Conservation (phyloP, 176 grass and related monocot genomes). For the Alloteropsis semialata region DNA sequence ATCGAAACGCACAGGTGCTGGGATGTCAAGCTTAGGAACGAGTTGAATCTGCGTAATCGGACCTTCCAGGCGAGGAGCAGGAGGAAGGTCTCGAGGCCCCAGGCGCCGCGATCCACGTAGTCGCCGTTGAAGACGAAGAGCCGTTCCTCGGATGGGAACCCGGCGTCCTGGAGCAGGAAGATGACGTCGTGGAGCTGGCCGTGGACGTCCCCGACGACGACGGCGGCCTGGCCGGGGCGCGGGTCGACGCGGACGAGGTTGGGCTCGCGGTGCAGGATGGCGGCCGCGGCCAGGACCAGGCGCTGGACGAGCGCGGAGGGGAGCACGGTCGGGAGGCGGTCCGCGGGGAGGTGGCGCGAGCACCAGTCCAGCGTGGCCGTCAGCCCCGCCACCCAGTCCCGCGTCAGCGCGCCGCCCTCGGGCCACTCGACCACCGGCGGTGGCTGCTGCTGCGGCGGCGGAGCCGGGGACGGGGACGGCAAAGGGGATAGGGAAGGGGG, state of each 20-base stretch:
- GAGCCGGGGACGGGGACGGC: neutral
- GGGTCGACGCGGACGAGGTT: conserved; percentile 72
- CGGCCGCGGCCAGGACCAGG: conserved; percentile 66
- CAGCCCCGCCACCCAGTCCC: conserved; percentile 60
- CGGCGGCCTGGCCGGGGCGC: conserved; percentile 43
- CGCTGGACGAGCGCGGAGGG: conserved; percentile 54
- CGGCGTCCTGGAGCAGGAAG: conserved; percentile 82
- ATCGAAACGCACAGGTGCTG: neutral
- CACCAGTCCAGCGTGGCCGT: conserved; percentile 65
- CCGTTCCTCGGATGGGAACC: conserved; percentile 74
- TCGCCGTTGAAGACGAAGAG: conserved; percentile 97
- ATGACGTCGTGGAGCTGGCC: conserved; percentile 97
- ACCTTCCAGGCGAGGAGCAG: conserved; percentile 97
- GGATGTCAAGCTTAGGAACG: neutral
- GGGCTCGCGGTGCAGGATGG: conserved; percentile 82
- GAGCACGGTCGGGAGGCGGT: conserved; percentile 57
- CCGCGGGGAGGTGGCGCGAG: conserved; percentile 67
- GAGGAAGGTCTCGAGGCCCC: conserved; percentile 90
- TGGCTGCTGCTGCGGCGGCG: too few relatives aligned
- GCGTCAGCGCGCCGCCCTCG: conserved; percentile 43
- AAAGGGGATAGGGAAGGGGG: neutral
- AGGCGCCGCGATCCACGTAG: conserved; percentile 92
- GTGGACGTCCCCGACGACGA: conserved; percentile 93
- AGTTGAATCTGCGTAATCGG: neutral
- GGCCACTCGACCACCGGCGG: conserved; percentile 62